Base-by-base conservation (phyloP, 1,284 basidiomycete species). In the Pseudozyma thailandica region DNA sequence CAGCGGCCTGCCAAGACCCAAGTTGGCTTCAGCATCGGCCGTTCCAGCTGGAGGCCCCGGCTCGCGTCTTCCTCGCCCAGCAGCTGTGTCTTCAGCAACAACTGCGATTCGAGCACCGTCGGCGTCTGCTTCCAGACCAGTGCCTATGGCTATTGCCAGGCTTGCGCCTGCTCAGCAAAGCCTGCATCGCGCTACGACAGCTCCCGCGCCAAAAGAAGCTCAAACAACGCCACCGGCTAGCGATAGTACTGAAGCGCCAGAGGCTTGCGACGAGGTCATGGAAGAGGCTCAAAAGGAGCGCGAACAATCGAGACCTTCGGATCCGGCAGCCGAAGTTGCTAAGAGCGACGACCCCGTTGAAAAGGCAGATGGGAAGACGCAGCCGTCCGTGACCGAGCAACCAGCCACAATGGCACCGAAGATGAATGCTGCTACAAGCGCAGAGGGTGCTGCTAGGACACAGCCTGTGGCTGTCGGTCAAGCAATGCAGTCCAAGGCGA, bases 111-210 rank as follows among this genome's bases (percentile, higher is more conserved):
- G 45, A 18, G 21, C 23, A 21, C 39, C 39, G 7, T 18, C 4
- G 4, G 20, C 18, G 16, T 42, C 53, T 0, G 16, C 58, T 13
- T 57, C 58, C 3, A 53, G 65, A 31, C 66, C 66, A 4, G 31
- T 60, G 1, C 66, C 66, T 16, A 70, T 70, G 66, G 60, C 66
- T 2, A 55, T 70, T 16, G 56, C 60, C 8, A 50, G 66, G 27
- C 58, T 68, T 18, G 64, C 64, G 2, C 58, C 64, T 3, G 25
- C 50, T 18, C 64, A 68, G 15, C 52, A 52, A 26, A 26, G 42
- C 6, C 12, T 30, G 4, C 25, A 48, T 4, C 56, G 57, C 6
- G 30, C 30, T 16, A 20, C 33, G 27, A 23, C 47, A n/a, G 39
- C 7, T 2, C 26, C 37, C 20, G 26, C 47, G 26, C 9, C 52